These are phyloP conservation scores for Hypericum androsaemum DNA, from an alignment of 345 rosid species.

Conservation along the genomic window DNA sequence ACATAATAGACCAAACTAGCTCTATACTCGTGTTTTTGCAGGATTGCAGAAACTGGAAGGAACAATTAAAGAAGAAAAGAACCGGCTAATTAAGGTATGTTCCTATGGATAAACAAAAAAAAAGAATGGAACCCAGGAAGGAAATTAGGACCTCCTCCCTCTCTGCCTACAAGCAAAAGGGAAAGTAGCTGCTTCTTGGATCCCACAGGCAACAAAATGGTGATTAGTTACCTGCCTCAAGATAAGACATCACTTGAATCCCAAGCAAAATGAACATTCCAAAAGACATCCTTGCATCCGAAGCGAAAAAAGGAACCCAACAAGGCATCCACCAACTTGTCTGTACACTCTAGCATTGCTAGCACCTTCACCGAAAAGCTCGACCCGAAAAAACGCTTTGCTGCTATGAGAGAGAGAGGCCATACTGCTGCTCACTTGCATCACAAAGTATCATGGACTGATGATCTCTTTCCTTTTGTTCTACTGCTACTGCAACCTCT, in stretches of 20 bases:
- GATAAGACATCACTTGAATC: no score
- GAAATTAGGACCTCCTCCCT: no score
- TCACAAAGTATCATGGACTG: no score
- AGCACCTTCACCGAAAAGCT: constrained; percentile 14
- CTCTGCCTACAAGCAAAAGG: not conserved
- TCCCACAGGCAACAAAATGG: constrained; percentile 16
- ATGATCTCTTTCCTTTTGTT: no score
- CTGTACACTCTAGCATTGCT: constrained; percentile 29
- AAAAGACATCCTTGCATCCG: constrained; percentile 25
- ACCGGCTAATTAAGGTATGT: not conserved
- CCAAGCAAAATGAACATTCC: not conserved
- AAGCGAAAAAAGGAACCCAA: constrained; percentile 17
- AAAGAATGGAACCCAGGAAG: no score
- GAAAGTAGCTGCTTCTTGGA: constrained; percentile 12
- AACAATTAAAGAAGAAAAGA: no score
- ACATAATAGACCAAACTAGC: no score
- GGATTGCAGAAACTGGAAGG: no score
- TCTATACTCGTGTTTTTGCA: no score
- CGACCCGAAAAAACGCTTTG: constrained; percentile 8
- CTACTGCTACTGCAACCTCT: no score
- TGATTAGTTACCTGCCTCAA: constrained; percentile 14
- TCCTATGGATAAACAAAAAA: not conserved
- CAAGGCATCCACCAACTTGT: constrained; percentile 20
- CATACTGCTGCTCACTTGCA: no score
- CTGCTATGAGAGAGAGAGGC: constrained; percentile 1